phyloP scores from a whole-genome alignment of 2,329 filamentous ascomycete genomes.

The Torrubiellomyces zombiae region DNA sequence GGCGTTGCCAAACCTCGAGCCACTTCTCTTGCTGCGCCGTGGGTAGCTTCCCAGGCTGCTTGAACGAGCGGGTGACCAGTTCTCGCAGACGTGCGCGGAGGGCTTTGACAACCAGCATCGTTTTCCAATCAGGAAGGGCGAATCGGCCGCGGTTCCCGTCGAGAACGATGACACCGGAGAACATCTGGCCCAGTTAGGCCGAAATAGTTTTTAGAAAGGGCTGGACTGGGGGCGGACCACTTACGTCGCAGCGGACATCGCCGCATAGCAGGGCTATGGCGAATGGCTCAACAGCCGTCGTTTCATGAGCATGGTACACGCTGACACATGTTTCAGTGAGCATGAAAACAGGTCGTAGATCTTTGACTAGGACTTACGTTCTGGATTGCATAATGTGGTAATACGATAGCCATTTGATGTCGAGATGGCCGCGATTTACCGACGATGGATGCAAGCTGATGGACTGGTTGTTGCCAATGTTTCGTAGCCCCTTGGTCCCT shows the following conservation, averaged over 20 bases:
- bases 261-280: conserved; percentile 73
- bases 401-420: conserved; percentile 74
- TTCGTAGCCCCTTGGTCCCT: conserved; percentile 63
- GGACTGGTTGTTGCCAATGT: conserved; percentile 81
- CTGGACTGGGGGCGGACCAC: conserved; percentile 10
- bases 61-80: conserved; percentile 55
- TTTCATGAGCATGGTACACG: conserved; percentile 82
- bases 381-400: conserved; percentile 95
- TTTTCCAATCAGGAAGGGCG: conserved; percentile 74
- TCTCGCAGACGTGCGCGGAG: conserved; percentile 59
- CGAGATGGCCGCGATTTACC: conserved; percentile 59
- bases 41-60: conserved; percentile 42
- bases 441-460: conserved; percentile 79
- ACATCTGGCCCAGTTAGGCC: conserved; percentile 38
- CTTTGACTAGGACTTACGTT: conserved; percentile 33
- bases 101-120: conserved; percentile 74
- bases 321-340: conserved; percentile 26
- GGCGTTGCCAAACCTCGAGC: conserved; percentile 57
- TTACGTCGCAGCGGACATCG: conserved; percentile 71
- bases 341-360: not conserved
- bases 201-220: no score
- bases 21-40: conserved; percentile 55
- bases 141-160: conserved; percentile 81
- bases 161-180: conserved; percentile 69
- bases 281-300: conserved; percentile 64